phyloP scores from a whole-genome alignment of 1,284 basidiomycete genomes.

The Dichomitus squalens region DNA sequence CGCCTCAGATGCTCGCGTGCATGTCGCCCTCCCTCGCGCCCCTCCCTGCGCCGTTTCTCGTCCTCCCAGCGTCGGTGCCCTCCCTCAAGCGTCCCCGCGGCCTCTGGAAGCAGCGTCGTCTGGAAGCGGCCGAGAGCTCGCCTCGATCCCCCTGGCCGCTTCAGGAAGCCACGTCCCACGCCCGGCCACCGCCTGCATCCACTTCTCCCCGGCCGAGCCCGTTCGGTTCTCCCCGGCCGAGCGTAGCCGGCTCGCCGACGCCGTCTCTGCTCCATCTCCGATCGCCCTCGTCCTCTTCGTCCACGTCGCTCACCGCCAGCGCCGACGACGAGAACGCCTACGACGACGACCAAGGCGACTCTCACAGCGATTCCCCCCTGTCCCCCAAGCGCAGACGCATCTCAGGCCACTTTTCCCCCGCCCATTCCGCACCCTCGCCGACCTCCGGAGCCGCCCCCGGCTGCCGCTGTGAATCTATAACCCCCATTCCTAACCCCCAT shows the following conservation, averaged over 20 bases:
- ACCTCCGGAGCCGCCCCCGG: slow-evolving; percentile 20
- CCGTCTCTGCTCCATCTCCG: slow-evolving; percentile 4
- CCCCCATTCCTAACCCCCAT: slow-evolving; percentile 15
- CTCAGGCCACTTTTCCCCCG: slow-evolving; percentile 23
- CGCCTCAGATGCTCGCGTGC: slow-evolving; percentile 15
- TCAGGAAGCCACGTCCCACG: slow-evolving; percentile 34
- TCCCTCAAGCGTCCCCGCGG: slow-evolving; percentile 45
- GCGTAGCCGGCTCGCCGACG: not conserved
- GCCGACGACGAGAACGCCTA: slow-evolving; percentile 27
- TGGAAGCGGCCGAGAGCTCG: slow-evolving; percentile 19
- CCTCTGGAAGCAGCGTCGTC: slow-evolving; percentile 51
- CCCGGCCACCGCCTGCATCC: slow-evolving; percentile 3
- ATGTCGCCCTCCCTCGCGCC: slow-evolving; percentile 9
- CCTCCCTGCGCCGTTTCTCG: slow-evolving; percentile 11
- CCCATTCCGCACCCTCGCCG: slow-evolving; percentile 17
- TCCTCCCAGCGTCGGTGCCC: not conserved
- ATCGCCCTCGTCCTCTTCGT: slow-evolving; percentile 9
- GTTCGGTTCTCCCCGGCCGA: too few relatives aligned
- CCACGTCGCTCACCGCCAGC: not conserved
- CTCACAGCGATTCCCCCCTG: slow-evolving; percentile 25
- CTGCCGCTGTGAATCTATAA: slow-evolving; percentile 8
- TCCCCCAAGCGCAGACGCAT: slow-evolving; percentile 34
- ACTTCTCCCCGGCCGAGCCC: not conserved
- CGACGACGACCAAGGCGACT: slow-evolving; percentile 35
- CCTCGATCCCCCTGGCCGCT: slow-evolving; percentile 23